Evolutionary conservation across 768 basidiomycete genomes (phyloP).

Genomic region (Xerocomellus dryophilus): DNA sequence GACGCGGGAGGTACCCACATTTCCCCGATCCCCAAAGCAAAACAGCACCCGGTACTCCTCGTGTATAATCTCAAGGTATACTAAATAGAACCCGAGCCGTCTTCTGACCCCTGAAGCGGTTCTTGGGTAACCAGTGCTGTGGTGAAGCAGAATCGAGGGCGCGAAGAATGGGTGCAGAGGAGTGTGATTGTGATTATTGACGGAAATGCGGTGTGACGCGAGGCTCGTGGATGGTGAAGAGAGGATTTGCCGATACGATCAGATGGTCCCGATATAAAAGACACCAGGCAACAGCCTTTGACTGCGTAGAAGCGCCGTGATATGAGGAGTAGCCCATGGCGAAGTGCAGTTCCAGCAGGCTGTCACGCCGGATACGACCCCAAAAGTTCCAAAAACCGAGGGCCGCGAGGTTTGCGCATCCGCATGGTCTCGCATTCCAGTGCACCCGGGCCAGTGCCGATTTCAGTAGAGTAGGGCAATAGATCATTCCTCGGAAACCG

Average conservation of each 20-base stretch:
- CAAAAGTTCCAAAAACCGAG: constrained; percentile 46
- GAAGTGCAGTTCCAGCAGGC: constrained; percentile 31
- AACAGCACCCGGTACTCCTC: constrained; percentile 13
- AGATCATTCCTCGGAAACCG: constrained; percentile 26
- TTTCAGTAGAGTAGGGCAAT: constrained; percentile 33
- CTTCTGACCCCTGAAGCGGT: constrained; percentile 9
- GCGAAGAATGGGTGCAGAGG: constrained; percentile 21
- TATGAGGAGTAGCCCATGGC: constrained; percentile 27
- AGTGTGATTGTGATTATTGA: constrained; percentile 13
- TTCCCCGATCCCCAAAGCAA: constrained; percentile 16
- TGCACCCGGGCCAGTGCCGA: constrained; percentile 40
- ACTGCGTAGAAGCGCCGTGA: constrained; percentile 3
- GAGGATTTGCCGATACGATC: constrained; percentile 22
- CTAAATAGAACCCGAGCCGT: constrained; percentile 10
- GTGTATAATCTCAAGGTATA: constrained; percentile 14
- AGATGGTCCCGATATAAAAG: constrained; percentile 7
- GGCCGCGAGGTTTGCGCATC: constrained; percentile 35
- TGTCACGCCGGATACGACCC: constrained; percentile 37
- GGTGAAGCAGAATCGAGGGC: constrained; percentile 20
- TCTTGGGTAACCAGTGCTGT: constrained; percentile 10
- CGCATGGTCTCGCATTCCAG: constrained; percentile 44
- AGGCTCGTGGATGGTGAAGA: constrained; percentile 39
- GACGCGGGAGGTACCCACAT: constrained; percentile 24
- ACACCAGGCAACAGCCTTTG: constrained; percentile 8
- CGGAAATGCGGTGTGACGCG: constrained; percentile 38